A percentile compares a stretch with the other conserved stretches of the same genome.
phyloP scores from a whole-genome alignment of 208 protist species.

The Leishmania lainsoni region DNA sequence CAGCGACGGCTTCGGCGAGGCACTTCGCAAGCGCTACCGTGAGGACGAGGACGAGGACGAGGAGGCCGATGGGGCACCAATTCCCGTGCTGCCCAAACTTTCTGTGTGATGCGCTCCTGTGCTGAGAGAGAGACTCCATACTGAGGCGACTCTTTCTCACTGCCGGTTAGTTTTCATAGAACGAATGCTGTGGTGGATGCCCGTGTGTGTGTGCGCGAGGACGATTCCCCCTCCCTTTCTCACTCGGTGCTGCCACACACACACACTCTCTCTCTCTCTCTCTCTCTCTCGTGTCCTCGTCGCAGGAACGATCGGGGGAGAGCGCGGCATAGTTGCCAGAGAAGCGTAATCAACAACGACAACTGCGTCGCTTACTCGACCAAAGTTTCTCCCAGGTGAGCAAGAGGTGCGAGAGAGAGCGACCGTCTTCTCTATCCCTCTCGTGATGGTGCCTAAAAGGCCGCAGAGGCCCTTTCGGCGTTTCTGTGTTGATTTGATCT shows the following conservation, averaged over 20 bases:
- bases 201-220: no score
- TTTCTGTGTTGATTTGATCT: no score
- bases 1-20: conserved; percentile 66
- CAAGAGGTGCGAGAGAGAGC: neutral
- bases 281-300: no score
- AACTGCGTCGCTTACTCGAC: neutral
- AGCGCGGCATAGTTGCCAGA: neutral
- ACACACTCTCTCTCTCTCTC: neutral
- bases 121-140: neutral
- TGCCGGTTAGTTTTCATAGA: neutral
- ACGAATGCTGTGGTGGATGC: neutral
- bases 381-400: neutral
- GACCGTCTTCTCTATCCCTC: neutral
- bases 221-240: neutral
- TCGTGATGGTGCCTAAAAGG: neutral
- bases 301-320: neutral
- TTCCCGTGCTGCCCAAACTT: conserved; percentile 18
- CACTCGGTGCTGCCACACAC: neutral
- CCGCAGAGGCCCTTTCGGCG: neutral
- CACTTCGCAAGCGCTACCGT: conserved; percentile 80
- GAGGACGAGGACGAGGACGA: conserved; percentile 72
- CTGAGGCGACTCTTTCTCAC: neutral
- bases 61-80: conserved; percentile 16
- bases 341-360: neutral
- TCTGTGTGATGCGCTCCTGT: neutral